Evolutionary conservation across 192 early-diverging fungal genomes (phyloP), one percentile per base, ranked within the genome.

Genomic region (Backusella mclennaniae): DNA sequence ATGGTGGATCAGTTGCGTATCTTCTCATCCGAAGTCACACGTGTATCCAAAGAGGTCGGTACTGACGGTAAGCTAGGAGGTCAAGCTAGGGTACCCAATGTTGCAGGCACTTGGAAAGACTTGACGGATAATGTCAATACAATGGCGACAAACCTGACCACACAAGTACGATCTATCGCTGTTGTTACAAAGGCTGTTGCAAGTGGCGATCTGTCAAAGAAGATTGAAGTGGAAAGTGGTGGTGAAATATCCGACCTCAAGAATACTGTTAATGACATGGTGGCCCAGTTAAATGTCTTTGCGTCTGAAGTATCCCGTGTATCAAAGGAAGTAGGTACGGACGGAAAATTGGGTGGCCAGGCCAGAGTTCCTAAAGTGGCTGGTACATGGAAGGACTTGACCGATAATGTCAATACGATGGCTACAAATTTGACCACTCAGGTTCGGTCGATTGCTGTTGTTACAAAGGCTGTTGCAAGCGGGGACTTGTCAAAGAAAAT

Each of bases 381-480:
- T 35, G 94, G 94, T 38, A 88, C 87, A 0, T 95, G 94, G 94
- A 88, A 89, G 59, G 94, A 93, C 33, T 79, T 93, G 9, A 93
- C 92, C 1, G 83, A 84, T 35, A 92, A 91, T 74, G 93, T 90
- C 78, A 90, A 90, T 73, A 79, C 69, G 59, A 90, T 90, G 89
- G 89, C 87, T 33, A 68, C 74, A 66, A 90, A 90, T 77, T 74
- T 90, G 52, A 89, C 87, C 4, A 85, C 86, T 66, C 92, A 93
- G 78, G 90, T 93, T 69, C 85, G 92, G 0, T 87, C 89, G 7
- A 90, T 93, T 82, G 89, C 88, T 21, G 78, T 85, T 77, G 90
- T 93, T 49, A 85, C 83, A n/a, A 85, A 85, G 66, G 86, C 89
- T 2, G 89, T 87, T 1, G 83, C 88, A 23, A 80, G 76, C 12